phyloP scores from a whole-genome alignment of 768 basidiomycete genomes.

The Dendrothele bispora region DNA sequence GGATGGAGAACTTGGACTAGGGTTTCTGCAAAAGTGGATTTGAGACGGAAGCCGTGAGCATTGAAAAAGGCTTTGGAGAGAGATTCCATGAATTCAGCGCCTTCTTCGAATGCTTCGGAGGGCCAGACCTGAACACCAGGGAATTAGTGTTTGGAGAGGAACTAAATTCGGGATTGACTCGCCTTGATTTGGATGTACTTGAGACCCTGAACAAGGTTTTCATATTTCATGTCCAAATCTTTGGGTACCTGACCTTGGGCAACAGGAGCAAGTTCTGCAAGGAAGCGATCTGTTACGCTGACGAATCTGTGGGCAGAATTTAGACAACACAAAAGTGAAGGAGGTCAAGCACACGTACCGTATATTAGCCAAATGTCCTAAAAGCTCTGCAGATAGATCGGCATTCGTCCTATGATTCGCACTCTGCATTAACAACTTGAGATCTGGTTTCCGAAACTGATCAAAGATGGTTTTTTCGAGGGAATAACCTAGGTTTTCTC shows the following conservation, averaged over 20 bases:
- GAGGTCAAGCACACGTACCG: conserved; percentile 48
- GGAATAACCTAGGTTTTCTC: conserved; percentile 73
- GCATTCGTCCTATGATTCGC: conserved; percentile 80
- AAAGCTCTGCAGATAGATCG: conserved; percentile 78
- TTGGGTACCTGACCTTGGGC: conserved; percentile 75
- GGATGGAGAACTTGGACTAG: conserved; percentile 79
- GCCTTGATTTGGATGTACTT: conserved; percentile 84
- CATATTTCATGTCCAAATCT: conserved; percentile 79
- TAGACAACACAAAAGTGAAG: background rate
- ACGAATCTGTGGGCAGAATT: conserved; percentile 57
- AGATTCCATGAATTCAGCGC: conserved; percentile 85
- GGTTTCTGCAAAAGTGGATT: conserved; percentile 83
- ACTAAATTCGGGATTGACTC: conserved; percentile 4
- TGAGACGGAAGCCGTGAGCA: conserved; percentile 80
- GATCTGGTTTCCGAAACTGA: conserved; percentile 72
- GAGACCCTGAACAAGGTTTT: conserved; percentile 81
- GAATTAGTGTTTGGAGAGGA: conserved; percentile 2
- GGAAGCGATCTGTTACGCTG: conserved; percentile 90
- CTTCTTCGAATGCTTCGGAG: conserved; percentile 89
- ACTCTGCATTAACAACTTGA: conserved; percentile 64
- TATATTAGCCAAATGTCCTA: conserved; percentile 80
- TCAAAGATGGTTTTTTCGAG: conserved; percentile 91
- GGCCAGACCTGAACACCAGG: conserved; percentile 76
- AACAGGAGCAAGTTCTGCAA: conserved; percentile 75
- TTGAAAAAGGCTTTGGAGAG: conserved; percentile 82